These are phyloP conservation scores for Dipteronia dyeriana DNA, from an alignment of 345 rosid genomes.

Conservation along the genomic window DNA sequence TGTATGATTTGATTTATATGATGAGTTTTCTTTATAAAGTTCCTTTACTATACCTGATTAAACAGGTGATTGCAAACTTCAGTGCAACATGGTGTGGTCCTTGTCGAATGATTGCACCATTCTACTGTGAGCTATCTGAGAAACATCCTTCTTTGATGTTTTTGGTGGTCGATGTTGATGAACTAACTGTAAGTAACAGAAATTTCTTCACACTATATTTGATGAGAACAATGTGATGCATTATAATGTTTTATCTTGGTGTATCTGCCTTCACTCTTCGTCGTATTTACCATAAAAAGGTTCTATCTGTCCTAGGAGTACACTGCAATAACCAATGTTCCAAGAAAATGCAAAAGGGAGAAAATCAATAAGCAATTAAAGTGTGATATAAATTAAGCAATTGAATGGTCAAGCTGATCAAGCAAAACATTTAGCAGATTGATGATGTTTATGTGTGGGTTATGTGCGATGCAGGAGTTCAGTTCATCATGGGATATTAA, in stretches of 20 bases:
- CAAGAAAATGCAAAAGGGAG: background rate
- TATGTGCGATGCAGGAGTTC: slow-evolving; percentile 54
- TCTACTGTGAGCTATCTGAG: slow-evolving; percentile 66
- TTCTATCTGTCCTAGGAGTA: background rate
- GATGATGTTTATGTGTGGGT: background rate
- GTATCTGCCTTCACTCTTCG: background rate
- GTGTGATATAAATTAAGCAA: too few relatives aligned
- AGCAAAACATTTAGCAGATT: background rate
- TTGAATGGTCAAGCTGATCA: background rate
- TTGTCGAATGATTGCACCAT: slow-evolving; percentile 70
- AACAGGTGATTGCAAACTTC: slow-evolving; percentile 82
- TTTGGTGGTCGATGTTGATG: slow-evolving; percentile 79
- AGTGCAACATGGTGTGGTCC: slow-evolving; percentile 95
- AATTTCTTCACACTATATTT: background rate
- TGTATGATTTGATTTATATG: background rate
- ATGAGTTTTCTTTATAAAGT: background rate
- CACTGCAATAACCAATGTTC: background rate
- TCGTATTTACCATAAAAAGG: background rate
- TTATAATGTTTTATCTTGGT: background rate
- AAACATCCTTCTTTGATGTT: slow-evolving; percentile 68
- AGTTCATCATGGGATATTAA: slow-evolving; percentile 86
- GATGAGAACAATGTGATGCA: background rate
- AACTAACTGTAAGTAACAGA: slow-evolving; percentile 60
- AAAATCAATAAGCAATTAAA: background rate
- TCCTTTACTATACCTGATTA: background rate